These are phyloP conservation scores for Rosa lucieae DNA, from an alignment of 306 rosid species.

Conservation along the genomic window DNA sequence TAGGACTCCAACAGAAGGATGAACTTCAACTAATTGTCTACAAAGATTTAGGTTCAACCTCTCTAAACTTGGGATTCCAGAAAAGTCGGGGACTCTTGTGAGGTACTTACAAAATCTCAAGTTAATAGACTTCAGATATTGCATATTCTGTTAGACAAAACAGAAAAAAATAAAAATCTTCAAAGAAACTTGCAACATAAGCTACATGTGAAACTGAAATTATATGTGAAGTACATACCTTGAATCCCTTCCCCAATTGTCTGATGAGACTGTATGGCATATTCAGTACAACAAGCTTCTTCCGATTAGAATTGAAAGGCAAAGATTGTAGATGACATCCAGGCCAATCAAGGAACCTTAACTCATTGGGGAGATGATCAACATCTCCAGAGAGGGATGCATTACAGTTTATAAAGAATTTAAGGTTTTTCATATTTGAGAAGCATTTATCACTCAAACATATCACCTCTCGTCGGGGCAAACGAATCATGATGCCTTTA, in stretches of 20 bases:
- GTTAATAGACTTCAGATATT: neutral
- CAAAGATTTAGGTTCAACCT: slow-evolving; percentile 3
- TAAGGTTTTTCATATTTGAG: neutral
- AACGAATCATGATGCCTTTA: slow-evolving; percentile 13
- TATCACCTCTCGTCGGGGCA: neutral
- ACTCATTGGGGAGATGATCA: neutral
- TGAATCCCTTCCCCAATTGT: slow-evolving; percentile 21
- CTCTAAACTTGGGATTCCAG: neutral
- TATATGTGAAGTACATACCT: neutral
- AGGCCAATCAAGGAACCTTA: slow-evolving; percentile 19
- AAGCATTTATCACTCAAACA: slow-evolving; percentile 5
- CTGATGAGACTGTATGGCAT: slow-evolving; percentile 5
- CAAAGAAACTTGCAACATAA: neutral
- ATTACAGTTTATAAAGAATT: neutral
- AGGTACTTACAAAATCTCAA: neutral
- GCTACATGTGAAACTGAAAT: neutral
- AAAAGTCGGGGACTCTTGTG: neutral
- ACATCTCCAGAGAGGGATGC: neutral
- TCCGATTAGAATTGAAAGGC: slow-evolving; percentile 6
- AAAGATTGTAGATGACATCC: slow-evolving; percentile 6
- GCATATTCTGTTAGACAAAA: neutral
- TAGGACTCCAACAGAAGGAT: neutral
- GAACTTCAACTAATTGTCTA: neutral
- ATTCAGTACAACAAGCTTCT: neutral
- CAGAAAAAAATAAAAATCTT: neutral